A percentile compares a stretch with the other conserved stretches of the same genome.
Conservation (phyloP, 2,329 filamentous ascomycete species). For the Penicillium sclerotiorum region DNA sequence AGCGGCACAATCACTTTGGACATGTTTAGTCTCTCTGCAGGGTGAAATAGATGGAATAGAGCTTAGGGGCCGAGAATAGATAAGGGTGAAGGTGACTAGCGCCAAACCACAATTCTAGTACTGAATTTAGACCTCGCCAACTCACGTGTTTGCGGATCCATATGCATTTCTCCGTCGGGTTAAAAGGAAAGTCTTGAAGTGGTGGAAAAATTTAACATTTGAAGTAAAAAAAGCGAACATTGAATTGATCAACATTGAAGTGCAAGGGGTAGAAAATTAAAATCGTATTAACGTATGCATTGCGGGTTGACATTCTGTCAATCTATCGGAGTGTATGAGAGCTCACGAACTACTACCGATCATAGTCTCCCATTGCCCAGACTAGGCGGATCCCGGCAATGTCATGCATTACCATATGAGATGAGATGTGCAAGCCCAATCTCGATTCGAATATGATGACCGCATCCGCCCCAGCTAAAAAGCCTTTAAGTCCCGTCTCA, state of each 20-base stretch:
- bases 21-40: background rate
- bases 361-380: background rate
- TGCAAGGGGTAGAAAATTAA: too few species aligned
- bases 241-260: too few species aligned
- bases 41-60: background rate
- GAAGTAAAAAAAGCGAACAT: too few species aligned
- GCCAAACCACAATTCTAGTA: constrained; percentile 30
- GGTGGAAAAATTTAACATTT: too few species aligned
- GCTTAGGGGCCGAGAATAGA: constrained; percentile 26
- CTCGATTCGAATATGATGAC: background rate
- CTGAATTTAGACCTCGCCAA: constrained; percentile 3
- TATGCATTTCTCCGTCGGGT: background rate
- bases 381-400: constrained; percentile 19
- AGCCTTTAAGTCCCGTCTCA: background rate
- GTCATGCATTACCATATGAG: constrained; percentile 17
- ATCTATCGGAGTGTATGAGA: too few species aligned
- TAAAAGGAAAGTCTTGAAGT: too few species aligned
- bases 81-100: constrained; percentile 30
- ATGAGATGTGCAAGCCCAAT: constrained; percentile 7
- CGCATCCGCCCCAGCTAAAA: constrained; percentile 1
- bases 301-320: too few species aligned
- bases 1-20: constrained; percentile 51
- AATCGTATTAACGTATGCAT: too few species aligned
- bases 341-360: background rate
- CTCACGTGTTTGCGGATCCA: constrained; percentile 37